Evolutionary conservation across 106 monocot genomes (phyloP).

Genomic region (Allium fistulosum): DNA sequence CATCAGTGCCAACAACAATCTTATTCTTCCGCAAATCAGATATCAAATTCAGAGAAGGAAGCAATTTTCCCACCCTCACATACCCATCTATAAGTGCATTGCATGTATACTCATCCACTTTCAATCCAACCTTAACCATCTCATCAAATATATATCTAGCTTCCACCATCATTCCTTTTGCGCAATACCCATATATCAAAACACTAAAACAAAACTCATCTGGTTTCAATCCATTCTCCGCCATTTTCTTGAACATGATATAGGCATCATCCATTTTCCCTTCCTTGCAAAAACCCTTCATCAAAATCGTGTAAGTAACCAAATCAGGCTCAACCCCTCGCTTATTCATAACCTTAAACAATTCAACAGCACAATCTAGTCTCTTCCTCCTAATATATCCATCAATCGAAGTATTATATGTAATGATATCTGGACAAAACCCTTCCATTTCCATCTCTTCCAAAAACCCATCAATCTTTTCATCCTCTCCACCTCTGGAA

Average conservation of each 20-base stretch:
- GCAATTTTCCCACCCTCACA: conserved; percentile 35
- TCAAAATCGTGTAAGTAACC: conserved; percentile 62
- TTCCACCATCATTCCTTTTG: conserved; percentile 38
- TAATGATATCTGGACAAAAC: conserved; percentile 75
- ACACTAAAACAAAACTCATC: conserved; percentile 41
- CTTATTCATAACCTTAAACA: conserved; percentile 49
- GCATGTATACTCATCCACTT: conserved; percentile 38
- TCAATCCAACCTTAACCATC: conserved; percentile 41
- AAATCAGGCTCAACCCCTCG: conserved; percentile 65
- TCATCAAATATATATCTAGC: conserved; percentile 37
- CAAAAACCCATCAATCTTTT: conserved; percentile 51
- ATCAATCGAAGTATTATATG: conserved; percentile 81
- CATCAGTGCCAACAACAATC: conserved; percentile 21
- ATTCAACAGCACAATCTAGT: conserved; percentile 40
- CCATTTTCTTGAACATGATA: conserved; percentile 69
- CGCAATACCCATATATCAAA: conserved; percentile 62
- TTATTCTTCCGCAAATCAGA: conserved; percentile 41
- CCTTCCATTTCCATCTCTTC: conserved; percentile 38
- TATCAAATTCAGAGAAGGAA: conserved; percentile 66
- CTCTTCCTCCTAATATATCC: conserved; percentile 55
- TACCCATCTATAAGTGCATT: conserved; percentile 40
- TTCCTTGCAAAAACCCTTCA: conserved; percentile 48
- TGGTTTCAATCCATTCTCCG: conserved; percentile 38
- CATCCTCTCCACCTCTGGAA: conserved; percentile 34
- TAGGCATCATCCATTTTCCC: conserved; percentile 42